Evolutionary conservation across 2,329 filamentous ascomycete species (phyloP).

Genomic region (Chaetomium strumarium): DNA sequence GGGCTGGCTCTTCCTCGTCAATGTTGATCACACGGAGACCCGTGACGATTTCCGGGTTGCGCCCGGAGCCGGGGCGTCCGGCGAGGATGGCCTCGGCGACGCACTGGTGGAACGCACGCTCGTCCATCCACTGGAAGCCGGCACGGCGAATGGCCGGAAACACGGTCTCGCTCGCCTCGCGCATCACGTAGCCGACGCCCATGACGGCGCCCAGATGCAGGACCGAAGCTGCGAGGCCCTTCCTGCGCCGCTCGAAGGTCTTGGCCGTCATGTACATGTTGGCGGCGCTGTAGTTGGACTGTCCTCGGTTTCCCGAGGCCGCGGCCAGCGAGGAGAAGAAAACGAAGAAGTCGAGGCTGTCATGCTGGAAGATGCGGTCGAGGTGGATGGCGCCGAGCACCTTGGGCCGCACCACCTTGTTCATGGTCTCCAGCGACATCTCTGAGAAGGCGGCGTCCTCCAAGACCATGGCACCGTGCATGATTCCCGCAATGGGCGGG

Average conservation of each 20-base stretch:
- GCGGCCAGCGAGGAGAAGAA: constrained; percentile 9
- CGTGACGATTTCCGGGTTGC: not conserved
- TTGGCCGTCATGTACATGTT: constrained; percentile 36
- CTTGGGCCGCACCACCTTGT: constrained; percentile 28
- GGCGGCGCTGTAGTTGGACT: constrained; percentile 13
- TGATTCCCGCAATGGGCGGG: constrained; percentile 33
- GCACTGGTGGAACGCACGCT: constrained; percentile 8
- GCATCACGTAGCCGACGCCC: constrained; percentile 10
- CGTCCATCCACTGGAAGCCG: not conserved
- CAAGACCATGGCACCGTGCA: constrained; percentile 35
- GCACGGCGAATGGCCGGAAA: not conserved
- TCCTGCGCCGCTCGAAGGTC: constrained; percentile 19
- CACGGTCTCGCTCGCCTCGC: not conserved
- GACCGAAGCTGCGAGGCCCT: constrained; percentile 14
- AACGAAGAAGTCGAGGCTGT: constrained; percentile 32
- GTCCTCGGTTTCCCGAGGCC: constrained; percentile 7
- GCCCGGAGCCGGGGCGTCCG: not conserved
- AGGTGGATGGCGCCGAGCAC: constrained; percentile 29
- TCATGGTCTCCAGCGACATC: constrained; percentile 23
- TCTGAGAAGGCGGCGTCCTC: constrained; percentile 25
- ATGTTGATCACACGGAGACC: not conserved
- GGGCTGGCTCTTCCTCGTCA: too few species aligned
- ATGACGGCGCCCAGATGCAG: constrained; percentile 14
- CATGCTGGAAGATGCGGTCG: constrained; percentile 26
- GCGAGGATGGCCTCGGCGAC: constrained; percentile 15